Evolutionary conservation across 164 flowering plant genomes (phyloP).

Genomic region (Kingdonia uniflora): DNA sequence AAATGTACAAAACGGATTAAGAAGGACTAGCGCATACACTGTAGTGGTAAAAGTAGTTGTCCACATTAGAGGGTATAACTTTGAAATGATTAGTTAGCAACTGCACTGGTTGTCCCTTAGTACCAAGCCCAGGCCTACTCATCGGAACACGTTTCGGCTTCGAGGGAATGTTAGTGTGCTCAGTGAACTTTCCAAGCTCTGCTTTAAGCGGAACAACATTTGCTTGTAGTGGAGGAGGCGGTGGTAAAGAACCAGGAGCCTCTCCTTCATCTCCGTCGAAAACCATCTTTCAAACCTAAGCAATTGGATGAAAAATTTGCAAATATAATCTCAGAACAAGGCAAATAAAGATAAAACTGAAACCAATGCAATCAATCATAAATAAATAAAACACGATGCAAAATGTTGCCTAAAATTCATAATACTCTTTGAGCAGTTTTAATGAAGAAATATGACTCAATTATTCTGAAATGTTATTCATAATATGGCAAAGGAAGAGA

Average conservation of each 20-base stretch:
- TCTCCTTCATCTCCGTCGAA: constrained; percentile 9
- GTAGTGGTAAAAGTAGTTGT: constrained; percentile 71
- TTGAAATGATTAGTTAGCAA: constrained; percentile 76
- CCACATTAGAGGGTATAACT: constrained; percentile 43
- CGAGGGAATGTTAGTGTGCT: constrained; percentile 21
- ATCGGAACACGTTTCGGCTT: constrained; percentile 43
- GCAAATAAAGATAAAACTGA: too few species aligned
- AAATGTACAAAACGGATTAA: not conserved
- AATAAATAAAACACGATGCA: too few species aligned
- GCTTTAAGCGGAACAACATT: constrained; percentile 45
- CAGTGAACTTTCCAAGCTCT: constrained; percentile 12
- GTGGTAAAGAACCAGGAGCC: constrained; percentile 36
- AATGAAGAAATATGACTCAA: too few species aligned
- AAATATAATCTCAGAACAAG: too few species aligned
- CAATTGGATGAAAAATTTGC: not conserved
- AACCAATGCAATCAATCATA: too few species aligned
- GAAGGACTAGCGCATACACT: constrained; percentile 48
- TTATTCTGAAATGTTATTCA: too few species aligned
- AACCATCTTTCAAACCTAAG: constrained; percentile 10
- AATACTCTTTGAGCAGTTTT: too few species aligned
- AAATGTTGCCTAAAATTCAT: too few species aligned
- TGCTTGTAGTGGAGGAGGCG: constrained; percentile 76
- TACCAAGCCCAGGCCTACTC: constrained; percentile 51
- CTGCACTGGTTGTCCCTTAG: constrained; percentile 47
- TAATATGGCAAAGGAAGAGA: too few species aligned